phyloP scores from a whole-genome alignment of 1,284 basidiomycete species.

The Rhodotorula glutinis region DNA sequence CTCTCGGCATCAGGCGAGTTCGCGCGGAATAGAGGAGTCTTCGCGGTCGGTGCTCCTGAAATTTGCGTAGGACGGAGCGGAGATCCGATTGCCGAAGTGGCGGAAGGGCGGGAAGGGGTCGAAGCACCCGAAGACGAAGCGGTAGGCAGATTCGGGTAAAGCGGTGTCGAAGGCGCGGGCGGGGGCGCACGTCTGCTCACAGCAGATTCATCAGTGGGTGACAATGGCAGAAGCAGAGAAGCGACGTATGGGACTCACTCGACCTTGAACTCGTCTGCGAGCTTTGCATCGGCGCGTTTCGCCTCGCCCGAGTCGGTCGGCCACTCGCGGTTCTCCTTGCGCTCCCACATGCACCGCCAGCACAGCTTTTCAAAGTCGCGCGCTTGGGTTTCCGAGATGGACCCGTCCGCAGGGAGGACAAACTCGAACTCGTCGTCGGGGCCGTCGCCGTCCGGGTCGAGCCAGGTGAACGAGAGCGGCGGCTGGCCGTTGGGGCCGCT shows the following conservation, averaged over 20 bases:
- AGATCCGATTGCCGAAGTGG: not conserved
- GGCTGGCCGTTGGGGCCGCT: not conserved
- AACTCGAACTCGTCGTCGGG: conserved; percentile 59
- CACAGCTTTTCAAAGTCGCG: conserved; percentile 47
- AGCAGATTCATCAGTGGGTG: too few relatives aligned
- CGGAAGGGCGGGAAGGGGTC: conserved; percentile 54
- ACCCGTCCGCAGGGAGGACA: conserved; percentile 27
- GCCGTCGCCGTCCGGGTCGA: conserved; percentile 61
- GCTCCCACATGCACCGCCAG: conserved; percentile 46
- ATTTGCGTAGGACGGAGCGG: not conserved
- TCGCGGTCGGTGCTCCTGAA: not conserved
- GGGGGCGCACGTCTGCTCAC: conserved; percentile 18
- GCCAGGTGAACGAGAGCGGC: conserved; percentile 76
- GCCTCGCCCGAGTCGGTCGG: conserved; percentile 27
- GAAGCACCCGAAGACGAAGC: conserved; percentile 53
- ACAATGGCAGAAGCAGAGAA: not conserved
- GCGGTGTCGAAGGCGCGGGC: not conserved
- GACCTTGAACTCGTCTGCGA: conserved; percentile 36
- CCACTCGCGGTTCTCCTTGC: conserved; percentile 35
- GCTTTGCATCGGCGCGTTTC: conserved; percentile 13
- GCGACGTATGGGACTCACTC: conserved; percentile 26
- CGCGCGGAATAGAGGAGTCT: conserved; percentile 59
- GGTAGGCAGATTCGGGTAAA: conserved; percentile 15
- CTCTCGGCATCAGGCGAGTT: conserved; percentile 52
- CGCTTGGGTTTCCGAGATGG: conserved; percentile 40